Conservation (phyloP, 2,329 filamentous ascomycete genomes). For the Ophiocordyceps camponoti-saundersi region DNA sequence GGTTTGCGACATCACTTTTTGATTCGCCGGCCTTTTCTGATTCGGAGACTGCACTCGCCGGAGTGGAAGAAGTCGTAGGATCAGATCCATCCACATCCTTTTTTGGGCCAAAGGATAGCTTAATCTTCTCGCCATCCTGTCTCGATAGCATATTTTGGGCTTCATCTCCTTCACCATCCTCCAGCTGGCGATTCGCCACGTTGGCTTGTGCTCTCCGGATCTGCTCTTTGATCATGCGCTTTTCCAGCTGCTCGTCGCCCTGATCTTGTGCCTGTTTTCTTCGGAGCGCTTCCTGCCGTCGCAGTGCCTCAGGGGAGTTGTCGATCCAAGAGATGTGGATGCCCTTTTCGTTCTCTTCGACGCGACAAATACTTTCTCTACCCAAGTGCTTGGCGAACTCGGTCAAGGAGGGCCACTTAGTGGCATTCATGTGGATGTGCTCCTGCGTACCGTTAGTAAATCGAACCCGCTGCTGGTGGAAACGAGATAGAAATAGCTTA, state of each 20-base stretch:
- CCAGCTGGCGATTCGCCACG: slow-evolving; percentile 21
- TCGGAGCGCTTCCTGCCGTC: slow-evolving; percentile 61
- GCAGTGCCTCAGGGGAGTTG: slow-evolving; percentile 70
- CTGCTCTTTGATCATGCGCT: slow-evolving; percentile 68
- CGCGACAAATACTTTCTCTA: slow-evolving; percentile 69
- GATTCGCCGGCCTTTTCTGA: slow-evolving; percentile 3
- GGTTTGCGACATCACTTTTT: slow-evolving; percentile 12
- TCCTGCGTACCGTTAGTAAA: slow-evolving; percentile 19
- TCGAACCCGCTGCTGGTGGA: not conserved
- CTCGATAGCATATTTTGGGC: slow-evolving; percentile 33
- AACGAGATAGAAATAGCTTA: not conserved
- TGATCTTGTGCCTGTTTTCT: slow-evolving; percentile 77
- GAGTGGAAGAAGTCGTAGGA: slow-evolving; percentile 1
- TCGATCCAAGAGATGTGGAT: slow-evolving; percentile 83
- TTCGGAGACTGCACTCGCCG: slow-evolving; percentile 4
- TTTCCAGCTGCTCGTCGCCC: slow-evolving; percentile 80
- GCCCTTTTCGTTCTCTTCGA: slow-evolving; percentile 79
- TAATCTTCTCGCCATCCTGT: slow-evolving; percentile 60
- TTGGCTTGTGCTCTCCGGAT: slow-evolving; percentile 54
- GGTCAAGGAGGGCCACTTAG: slow-evolving; percentile 72
- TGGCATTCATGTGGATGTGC: slow-evolving; percentile 89
- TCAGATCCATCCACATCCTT: slow-evolving; percentile 7
- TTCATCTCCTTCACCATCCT: slow-evolving; percentile 22
- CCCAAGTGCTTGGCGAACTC: slow-evolving; percentile 83
- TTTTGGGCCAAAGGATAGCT: slow-evolving; percentile 45